phyloP scores from a whole-genome alignment of 2,329 filamentous ascomycete species.

The Verticillium isaacii region DNA sequence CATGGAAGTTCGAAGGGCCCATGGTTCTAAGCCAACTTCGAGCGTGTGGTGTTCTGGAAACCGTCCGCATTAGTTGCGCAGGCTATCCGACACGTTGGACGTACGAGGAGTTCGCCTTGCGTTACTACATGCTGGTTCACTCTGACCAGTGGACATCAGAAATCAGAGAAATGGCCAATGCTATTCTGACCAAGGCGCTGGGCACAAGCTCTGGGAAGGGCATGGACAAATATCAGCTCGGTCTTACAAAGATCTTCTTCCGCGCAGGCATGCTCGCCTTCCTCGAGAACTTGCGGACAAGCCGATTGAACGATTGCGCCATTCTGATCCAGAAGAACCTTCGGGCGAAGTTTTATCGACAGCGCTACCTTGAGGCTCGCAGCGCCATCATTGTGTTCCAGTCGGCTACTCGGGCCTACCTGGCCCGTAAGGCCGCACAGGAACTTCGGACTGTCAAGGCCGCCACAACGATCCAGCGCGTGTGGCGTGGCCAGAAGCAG shows the following conservation, averaged over 20 bases:
- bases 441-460: conserved; percentile 79
- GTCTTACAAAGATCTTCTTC: conserved; percentile 99
- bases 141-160: conserved; percentile 89
- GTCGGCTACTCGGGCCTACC: conserved; percentile 69
- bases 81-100: conserved; percentile 98
- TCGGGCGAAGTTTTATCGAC: conserved; percentile 89
- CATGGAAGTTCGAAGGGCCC: conserved; percentile 97
- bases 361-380: conserved; percentile 82
- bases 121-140: conserved; percentile 96
- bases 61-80: conserved; percentile 93
- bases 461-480: conserved; percentile 88
- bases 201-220: conserved; percentile 70
- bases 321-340: conserved; percentile 99
- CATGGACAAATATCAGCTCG: conserved; percentile 92
- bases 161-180: conserved; percentile 89
- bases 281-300: conserved; percentile 89
- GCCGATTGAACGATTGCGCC: conserved; percentile 84
- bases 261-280: conserved; percentile 98
- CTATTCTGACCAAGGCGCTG: conserved; percentile 83
- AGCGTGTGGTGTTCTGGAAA: conserved; percentile 98
- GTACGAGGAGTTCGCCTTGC: conserved; percentile 94
- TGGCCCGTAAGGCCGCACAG: conserved; percentile 72
- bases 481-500: conserved; percentile 92
- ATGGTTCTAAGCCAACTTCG: conserved; percentile 97
- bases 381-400: conserved; percentile 78